phyloP scores from a whole-genome alignment of 352 stramenopile genomes.

The Albugo laibachii region DNA sequence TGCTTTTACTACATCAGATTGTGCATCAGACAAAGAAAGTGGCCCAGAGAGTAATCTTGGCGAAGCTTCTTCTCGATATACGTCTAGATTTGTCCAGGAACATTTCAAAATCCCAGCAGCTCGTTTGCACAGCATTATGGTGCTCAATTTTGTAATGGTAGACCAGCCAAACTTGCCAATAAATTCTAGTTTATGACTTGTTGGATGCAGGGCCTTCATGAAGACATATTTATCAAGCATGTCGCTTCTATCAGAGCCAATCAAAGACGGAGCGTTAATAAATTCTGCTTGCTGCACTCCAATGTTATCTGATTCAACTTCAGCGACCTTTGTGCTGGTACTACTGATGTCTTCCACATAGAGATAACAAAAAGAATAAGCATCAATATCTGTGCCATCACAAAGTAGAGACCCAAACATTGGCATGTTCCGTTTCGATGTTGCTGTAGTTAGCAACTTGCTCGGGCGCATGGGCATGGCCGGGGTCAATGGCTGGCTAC shows the following conservation, averaged over 20 bases:
- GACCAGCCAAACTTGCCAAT: slow-evolving; percentile 18
- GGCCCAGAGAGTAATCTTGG: slow-evolving; percentile 27
- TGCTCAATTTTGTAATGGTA: slow-evolving; percentile 13
- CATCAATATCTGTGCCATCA: slow-evolving; percentile 65
- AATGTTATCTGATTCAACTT: neutral
- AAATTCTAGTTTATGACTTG: slow-evolving; percentile 18
- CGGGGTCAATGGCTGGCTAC: slow-evolving; percentile 54
- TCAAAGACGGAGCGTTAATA: neutral
- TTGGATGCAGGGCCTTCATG: slow-evolving; percentile 34
- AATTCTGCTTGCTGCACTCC: slow-evolving; percentile 14
- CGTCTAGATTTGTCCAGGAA: slow-evolving; percentile 20
- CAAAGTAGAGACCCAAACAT: slow-evolving; percentile 51
- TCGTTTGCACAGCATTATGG: slow-evolving; percentile 18
- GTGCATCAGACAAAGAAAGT: slow-evolving; percentile 10
- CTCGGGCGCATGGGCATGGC: slow-evolving; percentile 46
- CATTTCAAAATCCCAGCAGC: slow-evolving; percentile 20
- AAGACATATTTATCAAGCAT: slow-evolving; percentile 23
- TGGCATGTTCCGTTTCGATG: slow-evolving; percentile 17
- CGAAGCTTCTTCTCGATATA: slow-evolving; percentile 63
- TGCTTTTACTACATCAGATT: slow-evolving; percentile 12
- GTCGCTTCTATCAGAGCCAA: neutral
- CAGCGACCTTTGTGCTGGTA: slow-evolving; percentile 8
- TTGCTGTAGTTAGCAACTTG: slow-evolving; percentile 33
- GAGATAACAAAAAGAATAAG: slow-evolving; percentile 62
- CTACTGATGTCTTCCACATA: slow-evolving; percentile 29